A percentile compares a stretch with the other conserved stretches of the same genome.
phyloP scores from a whole-genome alignment of 306 rosid species.

The Hippophae tibetana region DNA sequence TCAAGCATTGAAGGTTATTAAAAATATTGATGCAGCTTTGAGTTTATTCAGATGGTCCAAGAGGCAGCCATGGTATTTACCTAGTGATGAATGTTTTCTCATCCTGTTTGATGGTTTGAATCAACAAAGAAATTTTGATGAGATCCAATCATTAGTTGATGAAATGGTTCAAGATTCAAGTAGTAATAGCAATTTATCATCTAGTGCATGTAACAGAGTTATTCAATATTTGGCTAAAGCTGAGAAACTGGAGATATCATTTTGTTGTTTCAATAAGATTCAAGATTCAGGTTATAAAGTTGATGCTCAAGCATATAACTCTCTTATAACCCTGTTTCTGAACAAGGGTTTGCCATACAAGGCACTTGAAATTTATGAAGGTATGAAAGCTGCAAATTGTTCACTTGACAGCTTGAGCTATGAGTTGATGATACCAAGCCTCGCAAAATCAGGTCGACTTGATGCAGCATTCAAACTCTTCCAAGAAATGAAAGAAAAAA shows the following conservation, averaged over 20 bases:
- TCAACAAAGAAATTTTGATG: conserved; percentile 59
- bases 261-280: conserved; percentile 78
- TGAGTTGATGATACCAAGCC: conserved; percentile 82
- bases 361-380: conserved; percentile 86
- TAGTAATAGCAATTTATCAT: conserved; percentile 32
- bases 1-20: conserved; percentile 58
- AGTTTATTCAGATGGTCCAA: conserved; percentile 87
- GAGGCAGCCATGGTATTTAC: conserved; percentile 77
- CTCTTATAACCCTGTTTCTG: conserved; percentile 66
- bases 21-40: conserved; percentile 53
- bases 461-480: conserved; percentile 87
- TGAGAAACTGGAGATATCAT: conserved; percentile 78
- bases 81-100: conserved; percentile 61
- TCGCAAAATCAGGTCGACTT: conserved; percentile 88
- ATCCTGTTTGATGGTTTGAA: conserved; percentile 66
- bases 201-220: conserved; percentile 53
- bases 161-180: conserved; percentile 70
- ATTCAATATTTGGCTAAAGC: conserved; percentile 79
- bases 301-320: conserved; percentile 68
- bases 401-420: conserved; percentile 66
- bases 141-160: conserved; percentile 68
- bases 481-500: conserved; percentile 70
- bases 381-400: conserved; percentile 58
- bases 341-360: conserved; percentile 88
- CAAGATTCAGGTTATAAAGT: conserved; percentile 53